Conservation (phyloP, 495 filamentous ascomycete genomes). For the Geopyxis carbonaria region DNA sequence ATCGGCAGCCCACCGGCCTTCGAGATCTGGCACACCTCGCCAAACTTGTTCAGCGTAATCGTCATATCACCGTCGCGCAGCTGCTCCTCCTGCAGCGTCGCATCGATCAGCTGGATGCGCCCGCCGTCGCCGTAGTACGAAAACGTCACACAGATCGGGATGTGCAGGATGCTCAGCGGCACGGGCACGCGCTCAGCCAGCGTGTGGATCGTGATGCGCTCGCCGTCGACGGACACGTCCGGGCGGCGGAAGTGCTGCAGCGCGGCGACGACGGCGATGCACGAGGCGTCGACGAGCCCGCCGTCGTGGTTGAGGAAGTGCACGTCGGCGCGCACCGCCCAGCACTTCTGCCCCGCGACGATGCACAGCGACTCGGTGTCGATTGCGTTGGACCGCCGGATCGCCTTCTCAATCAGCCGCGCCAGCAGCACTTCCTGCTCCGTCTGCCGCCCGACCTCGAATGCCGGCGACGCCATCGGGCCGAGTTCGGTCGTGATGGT, state of each 20-base stretch:
- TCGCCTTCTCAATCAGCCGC: conserved; percentile 74
- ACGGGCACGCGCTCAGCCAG: conserved; percentile 78
- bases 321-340: conserved; percentile 73
- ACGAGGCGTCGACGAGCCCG: conserved; percentile 66
- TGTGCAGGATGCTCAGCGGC: conserved; percentile 71
- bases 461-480: conserved; percentile 81
- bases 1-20: conserved; percentile 72
- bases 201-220: conserved; percentile 62
- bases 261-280: conserved; percentile 70
- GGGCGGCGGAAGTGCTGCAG: conserved; percentile 79
- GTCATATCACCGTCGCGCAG: conserved; percentile 68
- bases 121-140: conserved; percentile 39
- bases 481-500: conserved; percentile 76
- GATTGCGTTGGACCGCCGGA: conserved; percentile 77
- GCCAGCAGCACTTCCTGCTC: conserved; percentile 71
- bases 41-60: conserved; percentile 69
- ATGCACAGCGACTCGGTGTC: conserved; percentile 94
- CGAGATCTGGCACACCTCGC: conserved; percentile 79
- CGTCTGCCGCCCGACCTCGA: conserved; percentile 68
- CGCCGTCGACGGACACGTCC: conserved; percentile 68
- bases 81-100: conserved; percentile 70
- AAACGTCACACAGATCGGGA: conserved; percentile 75
- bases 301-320: conserved; percentile 84
- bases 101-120: conserved; percentile 48
- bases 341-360: conserved; percentile 73